These are phyloP conservation scores for Hypoxylon lienhwacheense DNA, from an alignment of 495 filamentous ascomycete genomes.

Conservation along the genomic window DNA sequence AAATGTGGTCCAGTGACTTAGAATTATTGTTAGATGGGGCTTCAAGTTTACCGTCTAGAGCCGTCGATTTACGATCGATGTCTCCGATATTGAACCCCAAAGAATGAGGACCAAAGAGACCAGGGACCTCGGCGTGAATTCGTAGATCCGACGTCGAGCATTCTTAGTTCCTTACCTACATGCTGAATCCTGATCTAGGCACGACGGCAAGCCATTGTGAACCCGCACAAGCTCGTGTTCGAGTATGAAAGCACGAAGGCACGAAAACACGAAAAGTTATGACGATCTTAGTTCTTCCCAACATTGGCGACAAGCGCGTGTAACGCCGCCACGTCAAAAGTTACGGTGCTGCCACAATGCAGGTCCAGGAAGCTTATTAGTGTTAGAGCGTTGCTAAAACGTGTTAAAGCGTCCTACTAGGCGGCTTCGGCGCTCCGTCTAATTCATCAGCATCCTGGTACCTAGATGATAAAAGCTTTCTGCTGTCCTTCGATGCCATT, in stretches of 20 bases:
- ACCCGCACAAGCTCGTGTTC: constrained; percentile 10
- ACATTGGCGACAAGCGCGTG: constrained; percentile 18
- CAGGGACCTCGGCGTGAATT: not conserved
- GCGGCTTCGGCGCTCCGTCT: constrained; percentile 4
- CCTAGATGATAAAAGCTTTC: constrained; percentile 9
- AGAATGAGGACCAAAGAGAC: constrained; percentile 12
- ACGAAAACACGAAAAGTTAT: too few relatives aligned
- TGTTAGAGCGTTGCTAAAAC: constrained; percentile 4
- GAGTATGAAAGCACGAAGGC: constrained; percentile 20
- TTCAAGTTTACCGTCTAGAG: constrained; percentile 13
- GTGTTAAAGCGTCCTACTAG: too few relatives aligned
- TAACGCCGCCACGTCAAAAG: constrained; percentile 37
- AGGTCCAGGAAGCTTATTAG: constrained; percentile 32
- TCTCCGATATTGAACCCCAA: constrained; percentile 12
- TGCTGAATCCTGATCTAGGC: not conserved
- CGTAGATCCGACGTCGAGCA: constrained; percentile 10
- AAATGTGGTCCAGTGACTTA: constrained; percentile 25
- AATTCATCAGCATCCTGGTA: too few relatives aligned
- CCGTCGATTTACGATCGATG: constrained; percentile 12
- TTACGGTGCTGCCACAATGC: constrained; percentile 30
- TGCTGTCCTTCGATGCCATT: constrained; percentile 4
- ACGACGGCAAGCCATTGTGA: constrained; percentile 11
- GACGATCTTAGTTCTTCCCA: constrained; percentile 3
- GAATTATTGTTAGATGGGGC: constrained; percentile 12
- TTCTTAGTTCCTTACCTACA: constrained; percentile 8